These are phyloP conservation scores for Ceratocystis huliohia DNA, from an alignment of 2,329 filamentous ascomycete genomes.

Conservation along the genomic window DNA sequence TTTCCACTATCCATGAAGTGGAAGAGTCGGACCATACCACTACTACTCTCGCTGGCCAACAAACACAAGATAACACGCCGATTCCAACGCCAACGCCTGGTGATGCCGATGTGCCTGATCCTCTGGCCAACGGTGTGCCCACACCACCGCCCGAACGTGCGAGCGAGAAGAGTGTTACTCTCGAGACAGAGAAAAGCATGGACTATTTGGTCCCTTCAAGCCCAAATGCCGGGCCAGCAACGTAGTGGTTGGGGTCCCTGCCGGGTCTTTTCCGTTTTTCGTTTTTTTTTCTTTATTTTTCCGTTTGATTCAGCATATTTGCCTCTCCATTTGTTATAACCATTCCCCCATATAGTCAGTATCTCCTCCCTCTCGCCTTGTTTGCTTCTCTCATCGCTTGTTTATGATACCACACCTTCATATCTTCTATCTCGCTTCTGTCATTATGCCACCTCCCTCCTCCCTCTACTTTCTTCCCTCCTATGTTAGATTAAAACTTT, in stretches of 20 bases:
- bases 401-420: slow-evolving; percentile 1
- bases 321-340: neutral
- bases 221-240: no score
- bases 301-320: slow-evolving; percentile 5
- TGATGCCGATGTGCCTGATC: slow-evolving; percentile 11
- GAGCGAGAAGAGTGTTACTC: slow-evolving; percentile 16
- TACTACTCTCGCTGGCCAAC: neutral
- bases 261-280: slow-evolving; percentile 6
- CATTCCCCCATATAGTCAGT: neutral
- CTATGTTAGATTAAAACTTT: neutral
- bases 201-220: neutral
- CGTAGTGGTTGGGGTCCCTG: neutral
- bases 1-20: slow-evolving; percentile 64
- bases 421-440: neutral
- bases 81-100: slow-evolving; percentile 13
- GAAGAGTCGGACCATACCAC: slow-evolving; percentile 5
- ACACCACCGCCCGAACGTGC: slow-evolving; percentile 19
- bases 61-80: slow-evolving; percentile 11
- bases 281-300: slow-evolving; percentile 10
- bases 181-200: neutral
- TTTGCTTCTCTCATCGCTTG: slow-evolving; percentile 4
- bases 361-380: neutral
- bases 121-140: slow-evolving; percentile 16
- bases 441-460: neutral
- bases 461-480: neutral